Base-by-base conservation (phyloP, 495 filamentous ascomycete genomes). In the Paragyromitra xinjiangensis region DNA sequence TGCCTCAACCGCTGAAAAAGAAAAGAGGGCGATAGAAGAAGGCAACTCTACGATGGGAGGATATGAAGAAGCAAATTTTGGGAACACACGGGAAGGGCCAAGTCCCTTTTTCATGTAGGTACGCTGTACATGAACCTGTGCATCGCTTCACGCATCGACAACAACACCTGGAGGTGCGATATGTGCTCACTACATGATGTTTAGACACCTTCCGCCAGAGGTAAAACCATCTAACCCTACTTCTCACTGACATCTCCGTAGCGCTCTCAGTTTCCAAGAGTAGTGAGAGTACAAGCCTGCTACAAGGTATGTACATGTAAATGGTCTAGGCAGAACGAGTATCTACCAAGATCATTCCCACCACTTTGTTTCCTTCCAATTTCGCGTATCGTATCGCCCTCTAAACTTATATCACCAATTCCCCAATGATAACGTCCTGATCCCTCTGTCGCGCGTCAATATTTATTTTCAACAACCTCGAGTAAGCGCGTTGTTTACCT, bases 121-220 rank as follows among this genome's bases (percentile, higher is more conserved):
- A 77, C 74, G 74, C 74, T 73, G 69, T 77, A 65, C 69, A 48
- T 66, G 69, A 69, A 73, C 34, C 69, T 73, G 69, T 77, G 74
- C 74, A 77, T 77, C 74, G 50, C 74, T 77, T 77, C 74, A 77
- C 74, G 74, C 74, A 77, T 77, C 74, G 74, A 77, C 74, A 77
- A 73, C 74, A 77, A 77, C 48, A 73, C 69, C 67, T 65, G 74
- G 59, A 71, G 45, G 67, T 64, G 67, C 44, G 61, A 73, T 77
- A 73, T 73, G 73, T 71, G 73, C 73, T 76, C 73, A 76, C 59
- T 77, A 77, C 69, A 73, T 73, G 59, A 64, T 77, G 74, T 77
- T 77, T 73, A 72, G 73, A 75, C 69, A 40, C 68, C 74, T 73
- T 71, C 61, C 74, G 65, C 24, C 58, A 19, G 29, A 29, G 16